Evolutionary conservation across 2,329 filamentous ascomycete species (phyloP), one percentile per base, ranked within the genome.

Genomic region (Shiraia bambusicola): DNA sequence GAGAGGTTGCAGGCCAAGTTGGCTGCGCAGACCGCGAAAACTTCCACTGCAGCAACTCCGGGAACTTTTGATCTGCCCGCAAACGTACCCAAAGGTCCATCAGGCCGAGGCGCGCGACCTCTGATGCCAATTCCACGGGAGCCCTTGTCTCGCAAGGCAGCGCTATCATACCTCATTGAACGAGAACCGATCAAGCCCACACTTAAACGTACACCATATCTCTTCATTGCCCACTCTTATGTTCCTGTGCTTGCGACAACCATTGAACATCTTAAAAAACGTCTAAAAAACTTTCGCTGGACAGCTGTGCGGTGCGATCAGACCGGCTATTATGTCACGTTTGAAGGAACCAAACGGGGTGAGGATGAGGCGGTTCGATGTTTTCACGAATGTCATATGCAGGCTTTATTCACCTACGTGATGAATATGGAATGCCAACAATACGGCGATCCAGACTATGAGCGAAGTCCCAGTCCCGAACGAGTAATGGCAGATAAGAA

Each of bases 251-350:
- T 96, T 61, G 78, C 80, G 24, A 86, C 88, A 16, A 97, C 92
- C 1, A 81, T 96, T 41, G 83, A 86, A 3, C 93, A 98, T 71
- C 79, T 98, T 72, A 88, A 89, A 71, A 94, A 92, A 69, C 81
- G 92, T 36, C 75, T 97, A 39, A 93, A 92, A 68, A 82, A 84
- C 36, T 95, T 87, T 65, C 77, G 81, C 45, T 88, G 91, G 70
- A 83, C 88, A 50, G 84, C 90, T 35, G 86, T 98, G 37, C 81
- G 89, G 25, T 82, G 87, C 45, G 93, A 98, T 65, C 82, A 82
- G 44, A 86, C 83, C 0, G 93, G 93, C 1, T 98, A 96, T 68
- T 97, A 88, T 65, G 82, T 97, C 37, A 76, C 90, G n/a, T 98
- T 98, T 60, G 82, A 87, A 36, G 86, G 92, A 57, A 88, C 83